Base-by-base conservation (phyloP, 257 asterid species). In the Rehmannia glutinosa region DNA sequence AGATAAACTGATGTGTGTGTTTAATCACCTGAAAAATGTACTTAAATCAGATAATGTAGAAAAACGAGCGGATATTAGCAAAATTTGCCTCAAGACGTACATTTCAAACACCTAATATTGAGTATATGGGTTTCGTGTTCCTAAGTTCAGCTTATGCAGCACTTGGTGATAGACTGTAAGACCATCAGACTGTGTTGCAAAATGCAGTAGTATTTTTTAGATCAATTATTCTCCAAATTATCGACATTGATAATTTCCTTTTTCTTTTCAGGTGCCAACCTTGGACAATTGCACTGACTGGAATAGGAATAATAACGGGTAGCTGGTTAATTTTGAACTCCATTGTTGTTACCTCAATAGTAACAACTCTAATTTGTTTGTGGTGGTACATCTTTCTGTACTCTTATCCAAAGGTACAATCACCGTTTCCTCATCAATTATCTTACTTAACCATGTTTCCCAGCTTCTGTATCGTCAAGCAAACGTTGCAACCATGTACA, bases 321-420 rank as follows among this genome's bases (percentile, higher is more conserved):
- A 93, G 96, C 81, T 90, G 99, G 99, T 64, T 93, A 13, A 12
- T 82, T 45, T 50, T 82, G 84, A 83, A 81, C 59, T 90, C 97
- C 1, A 25, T 70, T 30, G 10, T 75, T 41, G 78, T 83, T 45
- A 84, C 95, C 46, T 69, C 85, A 32, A 47, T 76, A 6, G 96
- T 68, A 35, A 56, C 81, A 9, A 50, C 79, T 28, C 46, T 88
- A 30, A 77, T 88, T 51, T 69, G 77, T 32, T 73, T 84, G 28
- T 93, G 99, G 99, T 93, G 99, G 97, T 90, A 85, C 81, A 78
- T 81, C 70, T 93, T 93, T 64, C 95, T 93, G 39, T 85, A 82
- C 80, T 81, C 95, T 28, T 93, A 90, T 63, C 99, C 99, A 11
- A 88, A 93, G 97, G 97, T 93, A 84, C 4, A 11, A n/a, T 68